phyloP scores from a whole-genome alignment of 306 rosid genomes.

The Prunus mira region DNA sequence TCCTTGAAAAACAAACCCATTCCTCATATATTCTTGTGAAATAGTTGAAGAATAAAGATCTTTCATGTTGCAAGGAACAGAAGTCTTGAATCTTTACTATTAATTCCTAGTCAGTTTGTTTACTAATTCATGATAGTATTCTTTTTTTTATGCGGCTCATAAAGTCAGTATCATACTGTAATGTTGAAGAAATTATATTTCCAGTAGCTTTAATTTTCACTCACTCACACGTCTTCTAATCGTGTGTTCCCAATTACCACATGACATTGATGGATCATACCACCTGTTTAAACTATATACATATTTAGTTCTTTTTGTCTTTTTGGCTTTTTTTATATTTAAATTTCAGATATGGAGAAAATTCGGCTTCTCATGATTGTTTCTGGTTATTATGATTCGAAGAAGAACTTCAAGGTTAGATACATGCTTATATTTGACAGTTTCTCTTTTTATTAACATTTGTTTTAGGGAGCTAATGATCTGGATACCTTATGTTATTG shows the following conservation, averaged over 20 bases:
- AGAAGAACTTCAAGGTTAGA: slow-evolving; percentile 76
- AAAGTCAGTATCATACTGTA: neutral
- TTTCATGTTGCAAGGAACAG: neutral
- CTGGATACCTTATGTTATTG: neutral
- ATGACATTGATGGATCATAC: neutral
- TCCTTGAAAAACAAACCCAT: neutral
- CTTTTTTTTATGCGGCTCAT: neutral
- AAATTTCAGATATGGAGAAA: slow-evolving; percentile 56
- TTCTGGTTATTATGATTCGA: slow-evolving; percentile 61
- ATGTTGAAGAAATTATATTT: neutral
- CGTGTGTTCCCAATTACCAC: neutral
- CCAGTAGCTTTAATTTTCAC: neutral
- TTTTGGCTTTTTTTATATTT: neutral
- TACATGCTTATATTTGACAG: neutral
- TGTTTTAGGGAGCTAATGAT: neutral
- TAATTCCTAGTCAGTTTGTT: neutral
- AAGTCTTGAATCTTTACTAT: neutral
- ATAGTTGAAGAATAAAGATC: neutral
- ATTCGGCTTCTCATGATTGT: slow-evolving; percentile 61
- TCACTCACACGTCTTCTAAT: neutral
- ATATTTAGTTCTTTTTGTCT: neutral
- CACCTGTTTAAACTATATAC: neutral
- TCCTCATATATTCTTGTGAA: neutral
- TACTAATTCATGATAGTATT: neutral
- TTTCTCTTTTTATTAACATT: neutral